Conservation (phyloP, 495 filamentous ascomycete genomes). For the Penicillium lividum region DNA sequence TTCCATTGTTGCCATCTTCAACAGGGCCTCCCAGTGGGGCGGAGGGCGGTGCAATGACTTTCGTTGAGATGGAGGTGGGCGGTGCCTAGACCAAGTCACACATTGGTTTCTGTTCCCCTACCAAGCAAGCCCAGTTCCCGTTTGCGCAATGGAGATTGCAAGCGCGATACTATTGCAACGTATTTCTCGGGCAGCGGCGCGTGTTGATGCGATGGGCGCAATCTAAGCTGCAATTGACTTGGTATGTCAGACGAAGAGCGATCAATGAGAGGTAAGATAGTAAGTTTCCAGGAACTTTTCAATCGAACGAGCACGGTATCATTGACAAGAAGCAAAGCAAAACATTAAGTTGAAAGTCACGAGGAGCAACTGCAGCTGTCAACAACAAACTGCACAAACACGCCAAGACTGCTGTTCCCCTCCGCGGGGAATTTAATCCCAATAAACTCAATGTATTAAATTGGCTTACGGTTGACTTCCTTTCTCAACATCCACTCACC, state of each 20-base stretch:
- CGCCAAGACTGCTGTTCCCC: conserved; percentile 5
- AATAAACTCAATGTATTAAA: neutral
- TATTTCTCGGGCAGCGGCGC: conserved; percentile 14
- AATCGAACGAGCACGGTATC: neutral
- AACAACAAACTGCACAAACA: conserved; percentile 34
- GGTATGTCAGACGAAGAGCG: neutral
- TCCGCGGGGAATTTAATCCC: conserved; percentile 16
- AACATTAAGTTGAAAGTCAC: neutral
- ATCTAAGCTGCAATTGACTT: neutral
- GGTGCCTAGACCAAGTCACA: neutral
- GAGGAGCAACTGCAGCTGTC: conserved; percentile 15
- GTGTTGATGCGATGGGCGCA: conserved; percentile 11
- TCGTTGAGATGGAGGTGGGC: neutral
- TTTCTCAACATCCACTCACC: conserved; percentile 1
- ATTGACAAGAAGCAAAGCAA: neutral
- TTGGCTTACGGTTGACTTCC: neutral
- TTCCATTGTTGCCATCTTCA: conserved; percentile 32
- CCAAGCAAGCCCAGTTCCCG: neutral
- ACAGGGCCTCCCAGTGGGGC: neutral
- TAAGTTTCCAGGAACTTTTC: neutral
- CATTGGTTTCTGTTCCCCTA: neutral
- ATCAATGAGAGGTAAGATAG: neutral
- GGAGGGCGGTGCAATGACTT: neutral
- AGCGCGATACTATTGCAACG: conserved; percentile 3
- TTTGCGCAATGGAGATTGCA: neutral